phyloP scores from a whole-genome alignment of 2,329 filamentous ascomycete species.

The Pseudogymnoascus sp. region DNA sequence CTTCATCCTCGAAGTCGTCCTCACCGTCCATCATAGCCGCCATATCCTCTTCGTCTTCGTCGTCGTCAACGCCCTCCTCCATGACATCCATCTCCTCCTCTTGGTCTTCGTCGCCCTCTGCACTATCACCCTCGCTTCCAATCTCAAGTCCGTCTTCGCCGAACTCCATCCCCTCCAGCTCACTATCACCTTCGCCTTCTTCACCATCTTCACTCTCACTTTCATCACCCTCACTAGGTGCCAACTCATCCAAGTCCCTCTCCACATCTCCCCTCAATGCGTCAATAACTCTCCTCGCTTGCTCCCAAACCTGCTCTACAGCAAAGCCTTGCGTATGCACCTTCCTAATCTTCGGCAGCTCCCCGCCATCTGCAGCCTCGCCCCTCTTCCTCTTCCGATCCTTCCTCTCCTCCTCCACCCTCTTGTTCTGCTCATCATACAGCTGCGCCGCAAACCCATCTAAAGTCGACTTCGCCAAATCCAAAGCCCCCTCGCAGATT shows the following conservation, averaged over 20 bases:
- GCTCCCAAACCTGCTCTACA: slow-evolving; percentile 87
- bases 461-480: slow-evolving; percentile 71
- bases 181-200: slow-evolving; percentile 29
- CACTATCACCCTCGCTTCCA: slow-evolving; percentile 12
- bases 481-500: slow-evolving; percentile 62
- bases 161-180: slow-evolving; percentile 33
- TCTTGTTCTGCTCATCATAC: slow-evolving; percentile 62
- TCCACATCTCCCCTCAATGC: slow-evolving; percentile 50
- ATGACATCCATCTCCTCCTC: slow-evolving; percentile 29
- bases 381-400: slow-evolving; percentile 66
- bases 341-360: slow-evolving; percentile 67
- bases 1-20: slow-evolving; percentile 36
- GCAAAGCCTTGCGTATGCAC: slow-evolving; percentile 83
- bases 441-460: slow-evolving; percentile 71
- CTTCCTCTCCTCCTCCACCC: slow-evolving; percentile 59
- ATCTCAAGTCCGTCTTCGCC: slow-evolving; percentile 31
- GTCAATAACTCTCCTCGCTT: slow-evolving; percentile 76
- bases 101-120: slow-evolving; percentile 26
- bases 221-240: slow-evolving; percentile 19
- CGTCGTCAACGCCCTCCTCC: slow-evolving; percentile 29
- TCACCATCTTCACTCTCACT: slow-evolving; percentile 28
- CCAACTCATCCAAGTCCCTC: slow-evolving; percentile 34
- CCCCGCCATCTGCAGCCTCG: slow-evolving; percentile 37
- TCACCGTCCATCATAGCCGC: slow-evolving; percentile 24
- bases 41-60: slow-evolving; percentile 30